Evolutionary conservation across 164 flowering plant species (phyloP).

Genomic region (Santalum album): DNA sequence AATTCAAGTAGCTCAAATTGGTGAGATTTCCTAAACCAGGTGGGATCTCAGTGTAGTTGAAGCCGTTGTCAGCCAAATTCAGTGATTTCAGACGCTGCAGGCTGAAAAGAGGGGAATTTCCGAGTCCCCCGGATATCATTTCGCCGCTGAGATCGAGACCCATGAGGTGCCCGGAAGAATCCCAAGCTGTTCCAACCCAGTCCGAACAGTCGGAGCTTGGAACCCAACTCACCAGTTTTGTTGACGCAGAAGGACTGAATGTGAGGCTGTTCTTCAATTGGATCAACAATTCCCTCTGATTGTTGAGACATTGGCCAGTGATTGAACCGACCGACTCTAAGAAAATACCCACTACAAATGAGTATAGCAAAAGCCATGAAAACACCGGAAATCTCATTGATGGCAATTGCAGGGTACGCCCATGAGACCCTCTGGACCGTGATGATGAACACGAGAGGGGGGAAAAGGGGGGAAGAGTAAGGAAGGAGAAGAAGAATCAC

Average conservation of each 20-base stretch:
- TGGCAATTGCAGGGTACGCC: conserved; percentile 4
- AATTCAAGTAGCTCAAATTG: conserved; percentile 10
- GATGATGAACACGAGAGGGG: background rate
- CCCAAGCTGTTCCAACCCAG: conserved; percentile 35
- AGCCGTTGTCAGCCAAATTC: conserved; percentile 15
- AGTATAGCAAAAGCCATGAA: conserved; percentile 12
- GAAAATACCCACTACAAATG: background rate
- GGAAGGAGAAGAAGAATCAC: background rate
- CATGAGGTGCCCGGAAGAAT: conserved; percentile 20
- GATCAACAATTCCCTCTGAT: conserved; percentile 24
- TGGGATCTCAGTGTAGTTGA: conserved; percentile 5
- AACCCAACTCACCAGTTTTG: conserved; percentile 25
- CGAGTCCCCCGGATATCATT: conserved; percentile 8
- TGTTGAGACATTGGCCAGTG: conserved; percentile 18
- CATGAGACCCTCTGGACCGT: conserved; percentile 2
- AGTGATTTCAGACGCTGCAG: conserved; percentile 11
- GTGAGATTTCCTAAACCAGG: conserved; percentile 13
- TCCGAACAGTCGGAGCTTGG: conserved; percentile 21
- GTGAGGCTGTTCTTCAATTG: conserved; percentile 19
- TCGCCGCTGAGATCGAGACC: conserved; percentile 16
- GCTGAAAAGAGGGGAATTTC: conserved; percentile 10
- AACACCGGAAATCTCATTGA: conserved; percentile 19
- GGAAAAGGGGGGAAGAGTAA: background rate
- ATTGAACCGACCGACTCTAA: conserved; percentile 8
- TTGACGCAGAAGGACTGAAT: background rate